These are phyloP conservation scores for Fusarium sp. DNA, from an alignment of 2,329 filamentous ascomycete genomes.

Conservation along the genomic window DNA sequence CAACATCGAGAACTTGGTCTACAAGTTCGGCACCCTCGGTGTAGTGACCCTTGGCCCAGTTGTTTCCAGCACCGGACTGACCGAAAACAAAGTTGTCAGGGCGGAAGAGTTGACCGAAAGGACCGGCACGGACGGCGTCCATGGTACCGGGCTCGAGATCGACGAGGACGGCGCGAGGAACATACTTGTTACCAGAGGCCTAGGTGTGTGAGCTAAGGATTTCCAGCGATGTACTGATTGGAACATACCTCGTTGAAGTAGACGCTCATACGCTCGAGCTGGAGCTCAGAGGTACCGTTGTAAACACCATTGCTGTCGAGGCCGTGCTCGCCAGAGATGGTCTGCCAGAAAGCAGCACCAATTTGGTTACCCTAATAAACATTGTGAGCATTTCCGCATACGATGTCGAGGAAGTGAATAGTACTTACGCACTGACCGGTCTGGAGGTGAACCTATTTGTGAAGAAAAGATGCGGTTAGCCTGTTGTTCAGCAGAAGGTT, in stretches of 20 bases:
- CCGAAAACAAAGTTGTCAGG: conserved; percentile 99
- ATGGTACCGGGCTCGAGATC: conserved; percentile 99
- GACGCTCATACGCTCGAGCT: conserved; percentile 99
- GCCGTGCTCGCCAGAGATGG: conserved; percentile 91
- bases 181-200: conserved; percentile 98
- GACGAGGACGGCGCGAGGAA: conserved; percentile 98
- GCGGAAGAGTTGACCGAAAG: conserved; percentile 98
- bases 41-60: conserved; percentile 99
- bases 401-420: conserved; percentile 16
- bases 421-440: conserved; percentile 96
- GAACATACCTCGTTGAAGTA: conserved; percentile 85
- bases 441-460: conserved; percentile 96
- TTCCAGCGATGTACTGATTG: not conserved
- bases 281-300: conserved; percentile 97
- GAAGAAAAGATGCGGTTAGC: conserved; percentile 68
- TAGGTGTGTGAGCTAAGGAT: conserved; percentile 55
- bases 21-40: conserved; percentile 99
- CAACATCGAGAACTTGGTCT: conserved; percentile 97
- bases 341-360: conserved; percentile 99
- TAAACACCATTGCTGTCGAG: conserved; percentile 99
- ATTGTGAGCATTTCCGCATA: conserved; percentile 54
- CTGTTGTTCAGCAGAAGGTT: conserved; percentile 47
- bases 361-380: conserved; percentile 95
- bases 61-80: conserved; percentile 99
- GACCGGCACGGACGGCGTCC: conserved; percentile 98